A percentile compares a stretch with the other conserved stretches of the same genome.
These are phyloP conservation scores for Xylariaceae sp. DNA, from an alignment of 2,329 filamentous ascomycete species.

Conservation along the genomic window DNA sequence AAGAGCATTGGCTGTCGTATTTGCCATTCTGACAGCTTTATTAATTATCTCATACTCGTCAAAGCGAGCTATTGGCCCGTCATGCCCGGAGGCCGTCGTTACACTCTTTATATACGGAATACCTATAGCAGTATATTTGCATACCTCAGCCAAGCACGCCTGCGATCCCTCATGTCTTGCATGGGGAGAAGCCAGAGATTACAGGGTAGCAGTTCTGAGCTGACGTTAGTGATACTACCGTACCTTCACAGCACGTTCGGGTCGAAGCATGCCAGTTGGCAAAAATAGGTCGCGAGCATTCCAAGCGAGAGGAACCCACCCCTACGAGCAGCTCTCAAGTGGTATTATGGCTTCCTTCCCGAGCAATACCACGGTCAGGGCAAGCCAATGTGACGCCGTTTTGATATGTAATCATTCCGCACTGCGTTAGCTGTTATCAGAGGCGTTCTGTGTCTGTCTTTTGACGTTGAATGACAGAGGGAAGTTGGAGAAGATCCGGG, in stretches of 20 bases:
- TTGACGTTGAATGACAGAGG: too few relatives aligned
- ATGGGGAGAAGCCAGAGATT: conserved; percentile 5
- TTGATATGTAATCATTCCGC: background rate
- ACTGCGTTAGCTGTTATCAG: background rate
- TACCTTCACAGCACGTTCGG: background rate
- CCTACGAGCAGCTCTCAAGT: background rate
- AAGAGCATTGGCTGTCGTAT: too few relatives aligned
- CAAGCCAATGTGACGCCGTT: background rate
- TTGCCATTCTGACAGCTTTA: too few relatives aligned
- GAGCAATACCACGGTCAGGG: background rate
- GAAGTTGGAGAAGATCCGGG: background rate
- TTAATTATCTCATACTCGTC: too few relatives aligned
- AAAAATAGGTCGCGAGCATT: conserved; percentile 4
- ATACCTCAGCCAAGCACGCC: conserved; percentile 2
- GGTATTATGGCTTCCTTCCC: background rate
- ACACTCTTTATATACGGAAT: background rate
- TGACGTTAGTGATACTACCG: conserved; percentile 4
- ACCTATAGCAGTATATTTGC: background rate
- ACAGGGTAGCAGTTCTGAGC: conserved; percentile 10
- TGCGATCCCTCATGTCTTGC: conserved; percentile 8
- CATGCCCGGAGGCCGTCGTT: conserved; percentile 2
- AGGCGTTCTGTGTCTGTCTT: background rate
- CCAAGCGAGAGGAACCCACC: background rate
- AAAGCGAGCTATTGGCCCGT: conserved; percentile 2
- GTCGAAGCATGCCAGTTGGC: conserved; percentile 7